Evolutionary conservation across 148 eudicot species (phyloP).

Genomic region (Suaeda aralocaspica): DNA sequence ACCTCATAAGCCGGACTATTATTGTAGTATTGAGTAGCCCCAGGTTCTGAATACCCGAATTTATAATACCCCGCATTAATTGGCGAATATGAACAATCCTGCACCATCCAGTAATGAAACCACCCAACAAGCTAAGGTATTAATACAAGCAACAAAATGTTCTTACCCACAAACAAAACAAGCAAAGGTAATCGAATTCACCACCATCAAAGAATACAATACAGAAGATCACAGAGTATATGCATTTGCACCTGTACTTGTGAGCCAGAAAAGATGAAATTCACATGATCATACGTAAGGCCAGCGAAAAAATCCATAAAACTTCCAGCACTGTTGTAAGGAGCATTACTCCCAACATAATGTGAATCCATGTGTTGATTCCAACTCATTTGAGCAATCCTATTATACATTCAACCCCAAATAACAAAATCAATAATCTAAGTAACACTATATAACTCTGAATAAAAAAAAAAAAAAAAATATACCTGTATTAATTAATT

Average conservation of each 20-base stretch:
- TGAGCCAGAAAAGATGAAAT: slow-evolving; percentile 83
- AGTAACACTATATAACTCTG: neutral
- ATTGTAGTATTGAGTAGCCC: slow-evolving; percentile 58
- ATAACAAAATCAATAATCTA: neutral
- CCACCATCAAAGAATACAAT: neutral
- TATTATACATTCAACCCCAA: slow-evolving; percentile 7
- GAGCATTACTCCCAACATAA: slow-evolving; percentile 42
- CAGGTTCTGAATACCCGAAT: slow-evolving; percentile 74
- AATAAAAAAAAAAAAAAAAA: neutral
- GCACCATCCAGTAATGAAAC: slow-evolving; percentile 27
- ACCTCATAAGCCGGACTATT: slow-evolving; percentile 46
- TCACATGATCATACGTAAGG: slow-evolving; percentile 85
- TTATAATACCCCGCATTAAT: slow-evolving; percentile 61
- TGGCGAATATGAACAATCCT: slow-evolving; percentile 69
- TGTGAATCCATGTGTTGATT: slow-evolving; percentile 49
- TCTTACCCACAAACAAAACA: neutral
- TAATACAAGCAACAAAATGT: neutral
- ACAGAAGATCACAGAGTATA: neutral
- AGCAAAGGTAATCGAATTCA: neutral
- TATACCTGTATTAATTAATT: slow-evolving; percentile 13
- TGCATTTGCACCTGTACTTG: slow-evolving; percentile 53
- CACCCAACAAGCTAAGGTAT: neutral
- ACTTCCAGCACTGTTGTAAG: slow-evolving; percentile 72
- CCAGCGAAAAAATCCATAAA: slow-evolving; percentile 91
- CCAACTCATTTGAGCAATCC: slow-evolving; percentile 60